Conservation (phyloP, 371 early-diverging fungal genomes). For the Mortierella sp. region DNA sequence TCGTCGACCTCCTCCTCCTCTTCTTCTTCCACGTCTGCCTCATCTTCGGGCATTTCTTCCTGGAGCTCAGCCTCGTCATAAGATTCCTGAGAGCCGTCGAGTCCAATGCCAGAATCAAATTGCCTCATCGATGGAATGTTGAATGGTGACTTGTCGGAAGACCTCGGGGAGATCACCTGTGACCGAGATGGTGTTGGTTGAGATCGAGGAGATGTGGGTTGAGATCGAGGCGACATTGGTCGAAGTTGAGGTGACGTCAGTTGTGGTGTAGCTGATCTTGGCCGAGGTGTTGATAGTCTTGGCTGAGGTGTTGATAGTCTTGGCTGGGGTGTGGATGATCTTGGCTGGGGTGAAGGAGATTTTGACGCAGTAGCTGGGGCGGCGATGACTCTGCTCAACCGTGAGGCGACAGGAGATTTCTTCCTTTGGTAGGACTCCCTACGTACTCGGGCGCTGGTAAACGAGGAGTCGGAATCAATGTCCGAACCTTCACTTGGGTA, state of each 20-base stretch:
- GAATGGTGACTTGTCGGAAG: conserved; percentile 8
- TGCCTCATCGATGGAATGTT: conserved; percentile 35
- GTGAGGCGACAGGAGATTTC: neutral
- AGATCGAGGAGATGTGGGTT: conserved; percentile 5
- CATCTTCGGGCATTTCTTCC: neutral
- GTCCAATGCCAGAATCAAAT: conserved; percentile 42
- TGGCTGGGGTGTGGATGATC: neutral
- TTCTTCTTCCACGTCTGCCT: neutral
- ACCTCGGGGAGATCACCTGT: neutral
- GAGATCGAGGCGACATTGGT: neutral
- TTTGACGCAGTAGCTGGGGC: conserved; percentile 9
- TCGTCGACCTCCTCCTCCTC: neutral
- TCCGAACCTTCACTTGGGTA: conserved; percentile 10
- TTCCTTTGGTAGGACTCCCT: conserved; percentile 8
- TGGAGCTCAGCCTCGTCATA: conserved; percentile 8
- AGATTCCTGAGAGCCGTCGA: conserved; percentile 21
- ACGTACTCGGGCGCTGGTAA: conserved; percentile 36
- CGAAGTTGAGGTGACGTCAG: neutral
- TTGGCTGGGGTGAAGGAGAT: neutral
- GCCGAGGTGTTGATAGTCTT: neutral
- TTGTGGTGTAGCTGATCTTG: conserved; percentile 9
- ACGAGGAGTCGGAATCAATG: conserved; percentile 12
- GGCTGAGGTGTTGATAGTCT: neutral
- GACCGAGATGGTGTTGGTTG: conserved; percentile 4
- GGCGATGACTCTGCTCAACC: neutral